Evolutionary conservation across 768 basidiomycete species (phyloP).

Genomic region (Sarcodon aspratus): DNA sequence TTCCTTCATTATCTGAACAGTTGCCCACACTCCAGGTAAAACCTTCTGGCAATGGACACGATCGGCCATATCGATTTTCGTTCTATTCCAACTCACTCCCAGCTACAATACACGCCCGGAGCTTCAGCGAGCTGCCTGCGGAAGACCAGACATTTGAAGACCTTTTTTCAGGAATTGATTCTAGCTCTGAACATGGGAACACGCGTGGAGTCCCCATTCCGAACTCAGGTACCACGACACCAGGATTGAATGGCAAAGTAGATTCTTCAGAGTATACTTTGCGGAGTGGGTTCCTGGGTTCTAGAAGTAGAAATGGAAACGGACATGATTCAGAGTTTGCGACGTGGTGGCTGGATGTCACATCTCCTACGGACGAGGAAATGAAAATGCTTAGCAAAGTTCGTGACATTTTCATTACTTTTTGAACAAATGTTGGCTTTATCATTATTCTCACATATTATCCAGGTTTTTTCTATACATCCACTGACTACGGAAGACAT

Average conservation of each 20-base stretch:
- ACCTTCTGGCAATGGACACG: slow-evolving; percentile 29
- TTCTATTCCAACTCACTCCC: slow-evolving; percentile 93
- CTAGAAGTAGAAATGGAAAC: slow-evolving; percentile 11
- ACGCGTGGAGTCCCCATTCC: slow-evolving; percentile 1
- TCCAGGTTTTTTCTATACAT: slow-evolving; percentile 90
- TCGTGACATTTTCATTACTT: slow-evolving; percentile 6
- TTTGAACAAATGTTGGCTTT: slow-evolving; percentile 1
- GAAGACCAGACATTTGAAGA: slow-evolving; percentile 92
- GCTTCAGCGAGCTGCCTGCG: slow-evolving; percentile 84
- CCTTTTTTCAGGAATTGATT: slow-evolving; percentile 52
- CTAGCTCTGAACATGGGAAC: slow-evolving; percentile 2
- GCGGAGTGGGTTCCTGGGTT: slow-evolving; percentile 3
- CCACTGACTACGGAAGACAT: slow-evolving; percentile 99
- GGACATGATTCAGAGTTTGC: slow-evolving; percentile 38
- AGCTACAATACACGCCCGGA: slow-evolving; percentile 91
- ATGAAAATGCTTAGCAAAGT: slow-evolving; percentile 97
- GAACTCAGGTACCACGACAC: slow-evolving; percentile 6
- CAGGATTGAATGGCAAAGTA: background rate
- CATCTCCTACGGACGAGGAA: slow-evolving; percentile 92
- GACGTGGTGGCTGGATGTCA: slow-evolving; percentile 98
- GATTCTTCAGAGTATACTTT: background rate
- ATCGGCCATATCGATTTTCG: slow-evolving; percentile 93
- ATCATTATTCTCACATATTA: background rate
- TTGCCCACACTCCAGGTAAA: slow-evolving; percentile 7
- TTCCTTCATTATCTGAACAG: slow-evolving; percentile 31